Conservation (phyloP, 1,284 basidiomycete genomes). For the Schizophyllum commune region DNA sequence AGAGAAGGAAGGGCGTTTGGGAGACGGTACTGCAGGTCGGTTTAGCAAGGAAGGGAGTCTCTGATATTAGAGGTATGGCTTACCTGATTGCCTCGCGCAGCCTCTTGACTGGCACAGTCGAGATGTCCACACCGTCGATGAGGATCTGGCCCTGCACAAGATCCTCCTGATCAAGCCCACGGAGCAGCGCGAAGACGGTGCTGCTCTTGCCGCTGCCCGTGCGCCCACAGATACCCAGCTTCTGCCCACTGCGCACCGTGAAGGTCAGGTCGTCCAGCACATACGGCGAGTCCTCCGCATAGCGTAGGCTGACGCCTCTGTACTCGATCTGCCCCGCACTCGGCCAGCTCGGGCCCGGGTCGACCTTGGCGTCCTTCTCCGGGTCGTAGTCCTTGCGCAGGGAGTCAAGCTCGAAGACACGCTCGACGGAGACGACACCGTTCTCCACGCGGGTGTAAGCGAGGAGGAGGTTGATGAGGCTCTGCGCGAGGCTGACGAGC, state of each 20-base stretch:
- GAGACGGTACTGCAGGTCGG: background rate
- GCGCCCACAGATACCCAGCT: conserved; percentile 14
- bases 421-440: conserved; percentile 22
- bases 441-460: conserved; percentile 25
- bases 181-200: conserved; percentile 8
- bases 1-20: conserved; percentile 1
- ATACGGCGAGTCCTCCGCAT: conserved; percentile 15
- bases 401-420: conserved; percentile 20
- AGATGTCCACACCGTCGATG: conserved; percentile 83
- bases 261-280: conserved; percentile 23
- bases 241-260: conserved; percentile 8
- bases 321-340: conserved; percentile 22
- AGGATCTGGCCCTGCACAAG: conserved; percentile 34
- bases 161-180: background rate
- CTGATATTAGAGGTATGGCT: background rate
- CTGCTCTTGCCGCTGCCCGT: conserved; percentile 9
- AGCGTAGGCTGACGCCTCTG: conserved; percentile 21
- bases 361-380: background rate
- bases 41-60: no score
- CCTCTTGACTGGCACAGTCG: conserved; percentile 21
- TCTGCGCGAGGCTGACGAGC: conserved; percentile 8
- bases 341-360: conserved; percentile 2
- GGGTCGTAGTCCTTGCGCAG: conserved; percentile 16
- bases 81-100: background rate
- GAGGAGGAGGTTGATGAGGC: conserved; percentile 12